These are phyloP conservation scores for Amauroascus verrucosus DNA, from an alignment of 2,329 filamentous ascomycete genomes.

Conservation along the genomic window DNA sequence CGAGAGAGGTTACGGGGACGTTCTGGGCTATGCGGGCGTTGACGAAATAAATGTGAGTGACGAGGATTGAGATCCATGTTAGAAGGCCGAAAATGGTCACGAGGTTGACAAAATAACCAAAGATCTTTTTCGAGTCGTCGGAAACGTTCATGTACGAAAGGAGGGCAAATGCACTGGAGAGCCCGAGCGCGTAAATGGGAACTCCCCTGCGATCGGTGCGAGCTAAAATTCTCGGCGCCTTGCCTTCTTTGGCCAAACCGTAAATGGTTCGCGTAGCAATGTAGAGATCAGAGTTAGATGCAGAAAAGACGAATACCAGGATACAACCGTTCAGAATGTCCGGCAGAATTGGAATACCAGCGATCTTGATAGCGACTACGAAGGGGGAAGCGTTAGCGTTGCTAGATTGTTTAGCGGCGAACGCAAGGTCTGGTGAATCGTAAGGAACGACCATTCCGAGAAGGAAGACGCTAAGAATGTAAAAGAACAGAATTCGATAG, in stretches of 20 bases:
- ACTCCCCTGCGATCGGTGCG: constrained; percentile 51
- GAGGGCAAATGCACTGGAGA: constrained; percentile 34
- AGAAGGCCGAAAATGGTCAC: constrained; percentile 37
- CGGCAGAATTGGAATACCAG: constrained; percentile 56
- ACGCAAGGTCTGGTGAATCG: constrained; percentile 47
- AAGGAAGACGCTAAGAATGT: constrained; percentile 46
- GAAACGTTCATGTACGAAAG: constrained; percentile 39
- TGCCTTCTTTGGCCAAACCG: constrained; percentile 65
- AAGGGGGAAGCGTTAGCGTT: constrained; percentile 52
- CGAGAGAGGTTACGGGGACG: constrained; percentile 27
- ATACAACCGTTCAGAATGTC: constrained; percentile 68
- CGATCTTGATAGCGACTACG: constrained; percentile 60
- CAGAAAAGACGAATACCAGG: constrained; percentile 59
- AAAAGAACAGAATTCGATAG: constrained; percentile 48
- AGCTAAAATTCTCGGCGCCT: constrained; percentile 62
- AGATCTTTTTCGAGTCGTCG: constrained; percentile 31
- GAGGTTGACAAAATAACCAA: constrained; percentile 39
- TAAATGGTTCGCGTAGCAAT: constrained; percentile 59
- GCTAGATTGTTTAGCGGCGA: constrained; percentile 46
- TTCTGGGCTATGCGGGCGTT: constrained; percentile 33
- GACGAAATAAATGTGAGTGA: constrained; percentile 40
- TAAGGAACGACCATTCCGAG: constrained; percentile 58
- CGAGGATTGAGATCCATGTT: constrained; percentile 39
- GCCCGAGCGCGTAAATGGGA: constrained; percentile 34
- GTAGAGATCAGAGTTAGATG: constrained; percentile 56